phyloP scores from a whole-genome alignment of 2,329 filamentous ascomycete species.

The Colletotrichum lindemuthianum region DNA sequence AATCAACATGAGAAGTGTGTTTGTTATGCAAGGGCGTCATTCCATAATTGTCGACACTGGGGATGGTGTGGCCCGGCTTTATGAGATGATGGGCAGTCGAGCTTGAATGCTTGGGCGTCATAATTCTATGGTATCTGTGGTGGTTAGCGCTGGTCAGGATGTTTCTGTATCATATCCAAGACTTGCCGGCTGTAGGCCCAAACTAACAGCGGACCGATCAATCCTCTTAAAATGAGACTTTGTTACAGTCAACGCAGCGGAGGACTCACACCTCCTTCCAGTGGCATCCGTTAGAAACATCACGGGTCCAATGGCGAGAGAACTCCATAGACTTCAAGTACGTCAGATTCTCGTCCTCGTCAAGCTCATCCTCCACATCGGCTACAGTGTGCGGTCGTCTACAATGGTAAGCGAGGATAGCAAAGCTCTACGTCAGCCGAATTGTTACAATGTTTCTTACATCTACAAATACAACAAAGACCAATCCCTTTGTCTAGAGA shows the following conservation, averaged over 20 bases:
- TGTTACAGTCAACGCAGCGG: too few species aligned
- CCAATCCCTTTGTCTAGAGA: too few species aligned
- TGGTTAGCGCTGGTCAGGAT: slow-evolving; percentile 40
- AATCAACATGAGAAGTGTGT: slow-evolving; percentile 43
- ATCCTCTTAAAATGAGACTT: not conserved
- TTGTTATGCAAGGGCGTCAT: slow-evolving; percentile 61
- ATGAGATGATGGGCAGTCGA: slow-evolving; percentile 14
- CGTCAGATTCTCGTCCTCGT: too few species aligned
- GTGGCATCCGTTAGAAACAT: slow-evolving; percentile 22
- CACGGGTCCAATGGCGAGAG: slow-evolving; percentile 14
- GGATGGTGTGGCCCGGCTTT: not conserved
- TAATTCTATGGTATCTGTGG: slow-evolving; percentile 24
- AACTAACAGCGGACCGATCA: slow-evolving; percentile 25
- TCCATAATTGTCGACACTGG: slow-evolving; percentile 5
- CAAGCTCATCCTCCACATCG: too few species aligned
- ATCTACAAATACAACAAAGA: too few species aligned
- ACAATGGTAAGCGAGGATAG: too few species aligned
- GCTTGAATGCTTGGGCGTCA: slow-evolving; percentile 10
- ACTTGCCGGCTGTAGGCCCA: slow-evolving; percentile 33
- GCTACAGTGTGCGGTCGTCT: too few species aligned
- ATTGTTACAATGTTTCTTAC: too few species aligned
- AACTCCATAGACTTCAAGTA: not conserved
- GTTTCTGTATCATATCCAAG: slow-evolving; percentile 21
- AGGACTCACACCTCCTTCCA: slow-evolving; percentile 13
- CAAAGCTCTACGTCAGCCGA: too few species aligned